Base-by-base conservation (phyloP, 148 eudicot genomes). In the Fagopyrum tataricum region DNA sequence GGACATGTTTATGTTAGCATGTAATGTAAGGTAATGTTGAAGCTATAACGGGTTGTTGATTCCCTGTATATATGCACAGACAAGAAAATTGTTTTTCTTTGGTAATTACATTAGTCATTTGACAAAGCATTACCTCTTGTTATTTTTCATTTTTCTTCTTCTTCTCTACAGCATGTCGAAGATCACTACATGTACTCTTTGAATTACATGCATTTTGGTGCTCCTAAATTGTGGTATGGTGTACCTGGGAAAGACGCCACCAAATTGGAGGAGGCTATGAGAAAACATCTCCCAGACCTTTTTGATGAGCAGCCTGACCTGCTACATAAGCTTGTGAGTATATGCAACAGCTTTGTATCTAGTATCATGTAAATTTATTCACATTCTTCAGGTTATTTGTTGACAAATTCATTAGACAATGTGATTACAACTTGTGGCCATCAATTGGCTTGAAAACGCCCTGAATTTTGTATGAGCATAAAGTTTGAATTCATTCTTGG, bases 141-240 rank as follows among this genome's bases (percentile, higher is more conserved):
- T 18, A 46, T 43, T 1, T 70, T 67, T 73, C 59, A 43, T 44
- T 78, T 24, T 66, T n/a, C n/a, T 53, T 66, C 37, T 74, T 39
- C 73, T 66, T 72, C 76, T 6, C 71, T 71, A 46, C 90, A 96
- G 97, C 99, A 96, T 80, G 99, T 96, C 47, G 99, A 96, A 87
- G 99, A 96, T 82, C 99, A 96, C 76, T 96, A 90, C 75, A 72
- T 96, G 74, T 92, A 92, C 75, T 96, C 99, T 53, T 66, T 92
- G 81, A 96, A 96, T 86, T 96, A 86, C 87, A 86, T 90, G 94
- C 99, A 96, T 78, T 92, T 86, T 85, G 99, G 99, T 79, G 92
- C 96, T 83, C 92, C 97, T 44, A 96, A 96, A 87, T 67, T 96
- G 77, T 96, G 99, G 99, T 96, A 96, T 82, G 94, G 96, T 78